These are phyloP conservation scores for Kalaharituber pfeilii DNA, from an alignment of 2,329 filamentous ascomycete genomes.

Conservation along the genomic window DNA sequence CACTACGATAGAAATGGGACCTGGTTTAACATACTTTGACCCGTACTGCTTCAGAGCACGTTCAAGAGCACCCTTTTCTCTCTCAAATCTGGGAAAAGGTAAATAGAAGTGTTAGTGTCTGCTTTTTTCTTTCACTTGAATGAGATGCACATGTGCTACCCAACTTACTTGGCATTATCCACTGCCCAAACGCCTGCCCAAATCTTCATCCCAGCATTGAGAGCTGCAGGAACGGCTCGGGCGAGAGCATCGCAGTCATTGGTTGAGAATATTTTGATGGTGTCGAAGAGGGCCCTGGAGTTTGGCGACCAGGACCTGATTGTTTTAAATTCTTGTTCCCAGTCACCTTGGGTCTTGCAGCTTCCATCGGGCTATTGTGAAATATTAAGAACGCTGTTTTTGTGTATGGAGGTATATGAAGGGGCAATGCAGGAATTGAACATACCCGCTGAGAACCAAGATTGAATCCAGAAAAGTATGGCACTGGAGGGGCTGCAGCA, in stretches of 20 bases:
- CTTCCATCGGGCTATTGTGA: conserved; percentile 24
- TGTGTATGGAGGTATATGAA: neutral
- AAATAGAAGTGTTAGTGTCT: conserved; percentile 28
- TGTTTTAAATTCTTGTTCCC: conserved; percentile 26
- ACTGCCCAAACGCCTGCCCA: conserved; percentile 49
- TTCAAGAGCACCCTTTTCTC: conserved; percentile 44
- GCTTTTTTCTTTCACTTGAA: too few species aligned
- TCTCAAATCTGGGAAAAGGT: conserved; percentile 32
- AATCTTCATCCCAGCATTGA: conserved; percentile 41
- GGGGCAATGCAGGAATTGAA: too few species aligned
- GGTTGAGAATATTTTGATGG: conserved; percentile 46
- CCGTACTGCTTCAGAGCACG: conserved; percentile 36
- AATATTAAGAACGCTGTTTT: neutral
- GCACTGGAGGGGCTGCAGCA: conserved; percentile 13
- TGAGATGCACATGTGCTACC: neutral
- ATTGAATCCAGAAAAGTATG: conserved; percentile 21
- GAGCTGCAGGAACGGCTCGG: conserved; percentile 39
- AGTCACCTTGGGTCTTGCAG: conserved; percentile 28
- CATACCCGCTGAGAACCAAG: conserved; percentile 16
- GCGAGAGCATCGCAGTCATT: conserved; percentile 38
- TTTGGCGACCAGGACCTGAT: conserved; percentile 21
- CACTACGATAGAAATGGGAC: too few species aligned
- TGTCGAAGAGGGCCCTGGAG: conserved; percentile 38
- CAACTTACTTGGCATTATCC: conserved; percentile 25
- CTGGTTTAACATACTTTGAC: conserved; percentile 31